Conservation (phyloP, 345 rosid species). For the Brassica juncea region DNA sequence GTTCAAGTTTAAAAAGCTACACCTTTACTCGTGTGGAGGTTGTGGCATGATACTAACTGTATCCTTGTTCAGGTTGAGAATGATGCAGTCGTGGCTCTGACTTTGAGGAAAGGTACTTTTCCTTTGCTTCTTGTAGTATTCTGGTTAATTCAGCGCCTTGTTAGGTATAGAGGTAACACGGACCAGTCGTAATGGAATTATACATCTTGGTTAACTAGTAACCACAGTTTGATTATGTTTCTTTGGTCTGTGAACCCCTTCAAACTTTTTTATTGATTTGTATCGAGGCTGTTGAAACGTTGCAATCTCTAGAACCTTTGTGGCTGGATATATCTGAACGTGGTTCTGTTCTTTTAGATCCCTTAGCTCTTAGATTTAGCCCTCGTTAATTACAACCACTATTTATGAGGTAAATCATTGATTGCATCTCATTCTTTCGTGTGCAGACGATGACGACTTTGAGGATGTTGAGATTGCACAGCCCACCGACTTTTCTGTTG, state of each 20-base stretch:
- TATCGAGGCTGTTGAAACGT: neutral
- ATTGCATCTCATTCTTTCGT: constrained; percentile 13
- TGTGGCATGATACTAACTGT: too few relatives aligned
- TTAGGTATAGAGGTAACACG: neutral
- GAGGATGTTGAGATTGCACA: constrained; percentile 67
- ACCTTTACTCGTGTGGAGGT: constrained; percentile 4
- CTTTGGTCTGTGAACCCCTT: constrained; percentile 9
- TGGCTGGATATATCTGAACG: constrained; percentile 19
- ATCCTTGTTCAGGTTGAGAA: constrained; percentile 96
- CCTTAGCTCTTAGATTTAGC: neutral
- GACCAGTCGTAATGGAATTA: neutral
- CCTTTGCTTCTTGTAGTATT: constrained; percentile 16
- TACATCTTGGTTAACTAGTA: constrained; percentile 15
- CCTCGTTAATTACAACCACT: neutral
- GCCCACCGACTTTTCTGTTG: constrained; percentile 62
- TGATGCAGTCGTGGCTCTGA: constrained; percentile 87
- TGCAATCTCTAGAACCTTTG: constrained; percentile 9
- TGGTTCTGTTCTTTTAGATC: constrained; percentile 11
- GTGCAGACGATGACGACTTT: constrained; percentile 67
- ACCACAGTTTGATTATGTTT: neutral
- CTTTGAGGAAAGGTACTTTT: constrained; percentile 75
- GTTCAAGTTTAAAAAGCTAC: neutral
- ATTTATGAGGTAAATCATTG: neutral
- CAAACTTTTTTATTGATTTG: constrained; percentile 6
- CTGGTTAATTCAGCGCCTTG: neutral